These are phyloP conservation scores for Colletotrichum shisoi DNA, from an alignment of 2,329 filamentous ascomycete species.

Conservation along the genomic window DNA sequence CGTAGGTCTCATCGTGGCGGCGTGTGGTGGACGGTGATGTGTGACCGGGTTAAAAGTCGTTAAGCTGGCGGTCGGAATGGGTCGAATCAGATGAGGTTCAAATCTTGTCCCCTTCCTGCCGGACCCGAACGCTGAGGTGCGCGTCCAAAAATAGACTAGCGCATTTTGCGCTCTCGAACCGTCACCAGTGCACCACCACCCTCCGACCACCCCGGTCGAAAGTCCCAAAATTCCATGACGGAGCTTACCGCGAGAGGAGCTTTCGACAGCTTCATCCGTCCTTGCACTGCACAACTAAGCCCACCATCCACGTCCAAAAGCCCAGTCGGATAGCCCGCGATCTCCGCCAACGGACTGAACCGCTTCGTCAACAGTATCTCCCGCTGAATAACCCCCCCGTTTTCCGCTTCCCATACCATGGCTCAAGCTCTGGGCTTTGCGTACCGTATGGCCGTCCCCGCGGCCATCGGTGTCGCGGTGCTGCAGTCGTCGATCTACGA, in stretches of 20 bases:
- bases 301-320: constrained; percentile 10
- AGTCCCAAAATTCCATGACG: constrained; percentile 38
- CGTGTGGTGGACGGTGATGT: constrained; percentile 35
- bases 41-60: constrained; percentile 20
- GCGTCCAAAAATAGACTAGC: constrained; percentile 48
- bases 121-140: constrained; percentile 38
- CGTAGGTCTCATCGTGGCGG: constrained; percentile 53
- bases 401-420: constrained; percentile 39
- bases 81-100: constrained; percentile 41
- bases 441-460: constrained; percentile 76
- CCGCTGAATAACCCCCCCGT: neutral
- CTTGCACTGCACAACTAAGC: constrained; percentile 13
- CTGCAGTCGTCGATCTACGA: constrained; percentile 90
- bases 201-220: constrained; percentile 29
- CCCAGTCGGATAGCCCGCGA: constrained; percentile 31
- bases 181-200: constrained; percentile 22
- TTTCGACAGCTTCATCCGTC: constrained; percentile 36
- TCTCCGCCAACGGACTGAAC: constrained; percentile 1
- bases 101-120: constrained; percentile 46
- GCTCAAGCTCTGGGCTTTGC: constrained; percentile 66
- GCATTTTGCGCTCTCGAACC: constrained; percentile 27
- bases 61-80: constrained; percentile 23
- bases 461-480: constrained; percentile 71
- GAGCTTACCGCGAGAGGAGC: constrained; percentile 38
- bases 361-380: neutral